Conservation (phyloP, 768 basidiomycete genomes). For the Gloeopeniophorella convolvens region DNA sequence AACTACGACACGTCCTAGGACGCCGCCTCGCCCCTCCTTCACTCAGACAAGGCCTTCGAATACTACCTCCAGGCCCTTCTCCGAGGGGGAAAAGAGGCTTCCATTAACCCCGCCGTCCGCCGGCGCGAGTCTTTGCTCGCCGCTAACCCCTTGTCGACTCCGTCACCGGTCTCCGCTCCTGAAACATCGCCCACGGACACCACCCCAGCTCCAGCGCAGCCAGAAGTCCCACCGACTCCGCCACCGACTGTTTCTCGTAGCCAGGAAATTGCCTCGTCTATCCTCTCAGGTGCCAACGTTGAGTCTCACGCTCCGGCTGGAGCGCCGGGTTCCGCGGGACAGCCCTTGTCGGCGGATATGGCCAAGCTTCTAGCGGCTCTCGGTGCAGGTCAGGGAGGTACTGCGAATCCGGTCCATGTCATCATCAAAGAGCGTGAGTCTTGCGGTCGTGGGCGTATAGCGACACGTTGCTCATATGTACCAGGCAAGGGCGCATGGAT, state of each 20-base stretch:
- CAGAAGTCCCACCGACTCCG: not conserved
- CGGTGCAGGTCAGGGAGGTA: constrained; percentile 37
- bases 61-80: constrained; percentile 67
- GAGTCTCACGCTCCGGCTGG: not conserved
- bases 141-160: constrained; percentile 17
- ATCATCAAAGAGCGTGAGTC: constrained; percentile 74
- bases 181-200: constrained; percentile 4
- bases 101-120: constrained; percentile 60
- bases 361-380: constrained; percentile 40
- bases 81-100: constrained; percentile 47
- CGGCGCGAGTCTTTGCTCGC: constrained; percentile 59
- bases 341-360: constrained; percentile 27
- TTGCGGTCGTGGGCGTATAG: not conserved
- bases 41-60: constrained; percentile 66
- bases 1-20: constrained; percentile 38
- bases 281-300: constrained; percentile 26
- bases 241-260: constrained; percentile 28
- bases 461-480: constrained; percentile 5
- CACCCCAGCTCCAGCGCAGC: constrained; percentile 1
- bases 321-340: constrained; percentile 4
- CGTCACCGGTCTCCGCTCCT: not conserved
- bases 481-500: constrained; percentile 66
- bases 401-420: constrained; percentile 66
- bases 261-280: constrained; percentile 37
- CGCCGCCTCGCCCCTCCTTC: constrained; percentile 59